phyloP scores from a whole-genome alignment of 139 green algal species.

The Axilococcus clingmanii region DNA sequence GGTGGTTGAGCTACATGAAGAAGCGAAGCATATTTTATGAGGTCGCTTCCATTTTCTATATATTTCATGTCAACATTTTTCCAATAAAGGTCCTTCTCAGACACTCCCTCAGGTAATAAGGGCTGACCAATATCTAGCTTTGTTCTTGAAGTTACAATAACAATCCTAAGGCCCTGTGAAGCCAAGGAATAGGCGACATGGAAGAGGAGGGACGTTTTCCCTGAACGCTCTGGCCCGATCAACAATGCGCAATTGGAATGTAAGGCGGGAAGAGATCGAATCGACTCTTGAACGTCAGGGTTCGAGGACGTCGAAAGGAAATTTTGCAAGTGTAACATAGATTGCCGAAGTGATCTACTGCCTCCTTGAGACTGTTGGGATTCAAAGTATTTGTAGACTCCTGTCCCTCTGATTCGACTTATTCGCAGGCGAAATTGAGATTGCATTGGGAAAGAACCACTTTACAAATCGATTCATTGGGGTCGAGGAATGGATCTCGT shows the following conservation, averaged over 20 bases:
- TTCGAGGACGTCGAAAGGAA: too few relatives aligned
- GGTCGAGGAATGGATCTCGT: too few relatives aligned
- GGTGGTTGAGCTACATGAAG: background rate
- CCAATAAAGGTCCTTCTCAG: background rate
- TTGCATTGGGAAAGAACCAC: too few relatives aligned
- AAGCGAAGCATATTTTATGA: background rate
- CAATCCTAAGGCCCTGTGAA: background rate
- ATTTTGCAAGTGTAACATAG: too few relatives aligned
- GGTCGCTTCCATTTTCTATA: background rate
- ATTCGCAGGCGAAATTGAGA: too few relatives aligned
- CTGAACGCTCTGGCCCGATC: conserved; percentile 15
- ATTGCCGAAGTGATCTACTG: too few relatives aligned
- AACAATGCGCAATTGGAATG: background rate
- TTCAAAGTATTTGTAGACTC: too few relatives aligned
- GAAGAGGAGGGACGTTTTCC: conserved; percentile 23
- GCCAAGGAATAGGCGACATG: conserved; percentile 6
- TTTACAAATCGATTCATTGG: too few relatives aligned
- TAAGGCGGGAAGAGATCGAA: background rate
- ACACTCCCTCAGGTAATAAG: background rate
- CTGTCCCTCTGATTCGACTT: too few relatives aligned
- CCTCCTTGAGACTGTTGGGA: too few relatives aligned
- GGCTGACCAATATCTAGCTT: background rate
- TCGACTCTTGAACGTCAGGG: too few relatives aligned
- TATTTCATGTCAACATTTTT: background rate
- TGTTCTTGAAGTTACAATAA: conserved; percentile 15